Evolutionary conservation across 371 early-diverging fungal genomes (phyloP), one percentile per base, ranked within the genome.

Genomic region (Chytridium lagenaria): DNA sequence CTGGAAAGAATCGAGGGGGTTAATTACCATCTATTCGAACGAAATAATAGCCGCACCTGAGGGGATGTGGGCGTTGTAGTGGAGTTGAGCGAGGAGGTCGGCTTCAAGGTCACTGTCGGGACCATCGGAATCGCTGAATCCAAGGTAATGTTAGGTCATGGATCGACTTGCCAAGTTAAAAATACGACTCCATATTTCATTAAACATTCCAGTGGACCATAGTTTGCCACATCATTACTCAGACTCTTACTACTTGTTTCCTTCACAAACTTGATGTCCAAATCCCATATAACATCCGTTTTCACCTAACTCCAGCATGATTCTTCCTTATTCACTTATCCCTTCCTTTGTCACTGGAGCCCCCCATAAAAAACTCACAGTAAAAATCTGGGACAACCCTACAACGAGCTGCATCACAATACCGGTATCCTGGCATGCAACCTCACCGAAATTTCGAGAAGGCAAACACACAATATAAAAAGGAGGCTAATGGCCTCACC

Each of bases 21-120:
- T 26, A 55, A 5, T 19, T 12, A 44, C 44, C 19, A 44, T 12
- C 7, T 19, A 55, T 15, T 26, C 26, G 57, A 10, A 55, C 5
- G 57, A 55, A 55, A 55, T 26, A 55, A 10, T 23, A 30, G 10
- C 30, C 26, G 10, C 5, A 30, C 30, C 57, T 10, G 7, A 7
- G 16, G 23, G 26, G 16, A 26, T 10, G 26, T 55, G 57, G 10
- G 57, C 7, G 26, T 55, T 55, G 57, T 26, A 55, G 57, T 55
- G 57, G 26, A 55, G 57, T 23, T 55, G 57, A 7, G 57, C 57
- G 26, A 55, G 57, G 30, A 55, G 10, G 7, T 55, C 57, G 57
- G 7, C 10, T 55, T 55, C 57, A 30, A 55, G 57, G 26, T 55
- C 57, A 23, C 26, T 19, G 57, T 55, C 57, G 57, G 7, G 57